Conservation (phyloP, 768 basidiomycete species). For the Bullera alba region DNA sequence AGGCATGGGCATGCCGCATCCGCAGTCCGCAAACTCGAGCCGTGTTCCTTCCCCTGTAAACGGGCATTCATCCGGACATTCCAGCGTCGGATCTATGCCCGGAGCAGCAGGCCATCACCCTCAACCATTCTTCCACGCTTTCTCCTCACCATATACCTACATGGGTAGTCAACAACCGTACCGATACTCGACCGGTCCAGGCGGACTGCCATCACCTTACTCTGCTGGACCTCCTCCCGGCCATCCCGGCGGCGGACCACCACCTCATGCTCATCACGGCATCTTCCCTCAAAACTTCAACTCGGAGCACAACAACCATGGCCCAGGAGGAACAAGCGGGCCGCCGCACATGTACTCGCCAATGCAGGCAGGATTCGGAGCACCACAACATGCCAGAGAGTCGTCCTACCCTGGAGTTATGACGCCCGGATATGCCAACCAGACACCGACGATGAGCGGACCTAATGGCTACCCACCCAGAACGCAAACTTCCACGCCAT, state of each 20-base stretch:
- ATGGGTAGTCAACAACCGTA: slow-evolving; percentile 25
- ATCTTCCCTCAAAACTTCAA: slow-evolving; percentile 26
- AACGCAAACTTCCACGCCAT: slow-evolving; percentile 33
- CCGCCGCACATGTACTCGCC: slow-evolving; percentile 31
- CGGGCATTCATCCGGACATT: slow-evolving; percentile 24
- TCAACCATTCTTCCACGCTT: slow-evolving; percentile 26
- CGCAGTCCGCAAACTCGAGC: slow-evolving; percentile 25
- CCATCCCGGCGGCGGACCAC: slow-evolving; percentile 1
- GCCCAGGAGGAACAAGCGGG: slow-evolving; percentile 11
- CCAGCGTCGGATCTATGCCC: slow-evolving; percentile 20
- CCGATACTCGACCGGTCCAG: slow-evolving; percentile 25
- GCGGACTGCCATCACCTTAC: slow-evolving; percentile 24
- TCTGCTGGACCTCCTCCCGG: slow-evolving; percentile 7
- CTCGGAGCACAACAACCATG: slow-evolving; percentile 7
- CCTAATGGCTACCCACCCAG: slow-evolving; percentile 32
- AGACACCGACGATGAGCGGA: too few species aligned
- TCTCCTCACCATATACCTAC: slow-evolving; percentile 2
- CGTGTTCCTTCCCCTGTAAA: slow-evolving; percentile 37
- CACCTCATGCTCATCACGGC: slow-evolving; percentile 23
- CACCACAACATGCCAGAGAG: slow-evolving; percentile 27
- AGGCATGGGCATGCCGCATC: slow-evolving; percentile 12
- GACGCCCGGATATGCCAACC: slow-evolving; percentile 21
- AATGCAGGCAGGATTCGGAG: slow-evolving; percentile 23
- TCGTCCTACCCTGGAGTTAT: slow-evolving; percentile 28
- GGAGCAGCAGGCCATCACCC: slow-evolving; percentile 16